phyloP scores from a whole-genome alignment of 2,329 filamentous ascomycete genomes.

The Harringtonia aguacate region DNA sequence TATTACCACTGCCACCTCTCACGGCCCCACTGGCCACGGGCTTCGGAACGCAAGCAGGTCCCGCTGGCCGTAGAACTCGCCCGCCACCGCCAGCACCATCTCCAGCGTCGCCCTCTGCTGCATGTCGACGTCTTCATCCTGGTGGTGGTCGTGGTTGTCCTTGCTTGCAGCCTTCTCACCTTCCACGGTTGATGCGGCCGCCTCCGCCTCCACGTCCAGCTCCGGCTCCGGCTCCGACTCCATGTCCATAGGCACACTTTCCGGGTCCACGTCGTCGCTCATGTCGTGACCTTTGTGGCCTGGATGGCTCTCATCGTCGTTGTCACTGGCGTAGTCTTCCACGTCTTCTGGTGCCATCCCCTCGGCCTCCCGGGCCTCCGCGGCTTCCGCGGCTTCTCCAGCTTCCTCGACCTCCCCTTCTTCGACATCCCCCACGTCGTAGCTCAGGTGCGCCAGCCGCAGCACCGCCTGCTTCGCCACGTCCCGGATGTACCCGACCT shows the following conservation, averaged over 20 bases:
- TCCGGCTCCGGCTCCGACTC: slow-evolving; percentile 6
- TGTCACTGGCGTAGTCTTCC: slow-evolving; percentile 13
- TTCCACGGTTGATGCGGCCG: background rate
- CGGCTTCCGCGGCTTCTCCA: slow-evolving; percentile 27
- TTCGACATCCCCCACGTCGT: slow-evolving; percentile 38
- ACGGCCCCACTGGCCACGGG: slow-evolving; percentile 24
- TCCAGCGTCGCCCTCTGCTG: slow-evolving; percentile 66
- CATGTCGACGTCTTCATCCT: slow-evolving; percentile 20
- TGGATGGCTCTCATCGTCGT: no score
- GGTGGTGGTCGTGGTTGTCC: slow-evolving; percentile 18
- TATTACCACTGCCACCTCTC: no score
- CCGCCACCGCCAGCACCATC: slow-evolving; percentile 82
- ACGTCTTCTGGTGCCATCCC: slow-evolving; percentile 24
- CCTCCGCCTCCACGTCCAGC: background rate
- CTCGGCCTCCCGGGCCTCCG: slow-evolving; percentile 18
- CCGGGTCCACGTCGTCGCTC: slow-evolving; percentile 15
- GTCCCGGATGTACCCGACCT: slow-evolving; percentile 67
- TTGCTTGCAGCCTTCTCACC: background rate
- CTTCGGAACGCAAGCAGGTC: slow-evolving; percentile 71
- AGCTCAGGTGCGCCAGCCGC: slow-evolving; percentile 42
- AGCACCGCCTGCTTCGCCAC: slow-evolving; percentile 66
- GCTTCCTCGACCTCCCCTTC: slow-evolving; percentile 29
- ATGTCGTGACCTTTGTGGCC: no score
- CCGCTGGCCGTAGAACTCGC: slow-evolving; percentile 81
- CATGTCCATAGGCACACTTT: slow-evolving; percentile 10